Evolutionary conservation across 2,329 filamentous ascomycete species (phyloP), one percentile per base, ranked within the genome.

Genomic region (Talaromyces amestolkiae): DNA sequence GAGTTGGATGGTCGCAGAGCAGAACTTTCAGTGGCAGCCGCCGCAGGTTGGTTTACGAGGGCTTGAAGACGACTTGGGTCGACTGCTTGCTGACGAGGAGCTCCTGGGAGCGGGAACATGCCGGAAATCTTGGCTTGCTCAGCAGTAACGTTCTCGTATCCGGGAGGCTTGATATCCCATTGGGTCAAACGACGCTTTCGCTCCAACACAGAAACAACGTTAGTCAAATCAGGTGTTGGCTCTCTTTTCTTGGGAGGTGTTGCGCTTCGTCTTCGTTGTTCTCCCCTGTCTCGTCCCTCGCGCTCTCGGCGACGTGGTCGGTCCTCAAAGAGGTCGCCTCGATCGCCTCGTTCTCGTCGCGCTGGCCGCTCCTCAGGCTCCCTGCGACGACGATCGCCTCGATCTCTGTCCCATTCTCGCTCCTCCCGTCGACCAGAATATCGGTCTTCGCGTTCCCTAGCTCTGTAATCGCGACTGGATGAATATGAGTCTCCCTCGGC

Each of bases 111-210:
- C 67, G 96, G 93, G 82, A 99, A 99, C 95, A 99, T 97, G 82
- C 94, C 90, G 2, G 96, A 99, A 53, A 99, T 85, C 83, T 99
- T 99, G 60, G 95, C 96, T 78, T 99, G 96, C 79, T 99, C 96
- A 24, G 95, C 93, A 2, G 95, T 97, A 70, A 99, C 94, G 78
- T 95, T 96, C 75, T 99, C 96, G 75, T 99, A 99, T 53, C 95
- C 94, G 17, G 93, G 92, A 6, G 95, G 95, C 81, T 99, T 99
- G 78, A 99, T 97, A 77, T 99, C 96, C 95, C 95, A 99, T 79
- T 99, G 96, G 41, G 93, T 98, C 83, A 99, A 83, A 66, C 95
- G 90, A 71, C 96, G 90, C 83, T 93, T 95, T 72, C 94, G 89
- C 74, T 94, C 89, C 69, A 93, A 82, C 66, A 99, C 84, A 3